Evolutionary conservation across 495 filamentous ascomycete genomes (phyloP), one percentile per base, ranked within the genome.

Genomic region (Arthonia radiata): DNA sequence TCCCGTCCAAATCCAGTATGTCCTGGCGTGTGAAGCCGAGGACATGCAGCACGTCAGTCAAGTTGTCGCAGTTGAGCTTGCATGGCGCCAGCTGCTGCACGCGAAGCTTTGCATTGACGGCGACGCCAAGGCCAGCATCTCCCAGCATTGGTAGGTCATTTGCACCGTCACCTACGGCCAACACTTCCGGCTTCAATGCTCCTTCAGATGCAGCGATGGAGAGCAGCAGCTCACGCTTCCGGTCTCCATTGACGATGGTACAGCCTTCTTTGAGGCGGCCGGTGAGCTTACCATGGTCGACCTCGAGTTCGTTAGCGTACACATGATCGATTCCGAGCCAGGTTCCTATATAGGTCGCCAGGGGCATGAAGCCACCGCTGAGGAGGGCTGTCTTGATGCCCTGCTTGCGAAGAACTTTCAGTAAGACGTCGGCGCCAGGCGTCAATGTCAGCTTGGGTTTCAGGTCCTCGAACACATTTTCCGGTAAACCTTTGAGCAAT

Each of bases 61-160:
- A 48, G 37, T 54, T 81, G 33, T 66, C 58, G 18, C 74, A 66
- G 41, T 97, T 94, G 28, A 94, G 45, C 27, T 79, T 59, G 15
- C 75, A 71, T n/a, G 19, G 19, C 19, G 19, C 19, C 6, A 7
- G 7, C 11, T 11, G 19, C 11, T 97, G 86, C 30, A 97, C 86
- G 36, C 64, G 66, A 27, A 71, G 72, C 55, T 97, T 97, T 14
- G 86, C 86, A 46, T 81, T 76, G 63, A 80, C 91, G 9, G 86
- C 86, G 21, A 94, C 68, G 4, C 86, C 86, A 30, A 93, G 48
- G 4, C 83, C 86, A 11, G 86, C 83, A 26, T 66, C 66, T 15
- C 62, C 57, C 50, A 97, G 76, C 86, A 97, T 97, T 23, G 73
- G 57, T 19, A 97, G 53, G 40, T 97, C 86, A 39, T 97, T 97